These are phyloP conservation scores for Lepidium didymum DNA, from an alignment of 345 rosid species.

Conservation along the genomic window DNA sequence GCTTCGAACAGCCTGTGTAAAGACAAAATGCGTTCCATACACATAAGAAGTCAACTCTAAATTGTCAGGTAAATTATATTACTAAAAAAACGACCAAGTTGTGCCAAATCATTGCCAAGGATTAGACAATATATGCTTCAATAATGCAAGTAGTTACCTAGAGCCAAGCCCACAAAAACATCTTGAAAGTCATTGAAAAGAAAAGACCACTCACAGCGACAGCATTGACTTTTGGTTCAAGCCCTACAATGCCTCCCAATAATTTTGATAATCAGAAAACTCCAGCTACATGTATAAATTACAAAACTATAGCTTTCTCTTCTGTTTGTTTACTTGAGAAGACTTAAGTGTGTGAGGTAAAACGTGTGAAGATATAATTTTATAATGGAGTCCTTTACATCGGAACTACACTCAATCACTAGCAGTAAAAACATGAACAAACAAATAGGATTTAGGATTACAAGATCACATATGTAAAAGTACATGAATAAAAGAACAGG, in stretches of 20 bases:
- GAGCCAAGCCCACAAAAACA: background rate
- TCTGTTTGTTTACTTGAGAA: background rate
- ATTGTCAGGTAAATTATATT: constrained; percentile 4
- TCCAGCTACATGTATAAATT: background rate
- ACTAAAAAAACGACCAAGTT: background rate
- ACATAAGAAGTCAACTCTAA: constrained; percentile 11
- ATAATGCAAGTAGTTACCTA: constrained; percentile 14
- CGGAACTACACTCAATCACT: constrained; percentile 14
- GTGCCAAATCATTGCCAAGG: constrained; percentile 1
- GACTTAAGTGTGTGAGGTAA: background rate
- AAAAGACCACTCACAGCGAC: background rate
- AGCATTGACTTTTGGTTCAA: background rate
- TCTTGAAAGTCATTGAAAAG: background rate
- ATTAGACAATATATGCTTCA: background rate
- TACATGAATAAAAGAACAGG: constrained; percentile 27
- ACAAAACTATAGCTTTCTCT: background rate
- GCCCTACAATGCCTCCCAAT: background rate
- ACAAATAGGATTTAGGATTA: constrained; percentile 14
- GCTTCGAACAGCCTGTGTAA: constrained; percentile 5
- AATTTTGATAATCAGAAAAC: background rate
- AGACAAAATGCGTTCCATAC: background rate
- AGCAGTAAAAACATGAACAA: constrained; percentile 13
- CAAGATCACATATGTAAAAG: background rate
- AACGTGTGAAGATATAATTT: background rate
- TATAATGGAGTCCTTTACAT: constrained; percentile 20